These are phyloP conservation scores for Globisporangium heterothallicum DNA, from an alignment of 352 stramenopile species.

Conservation along the genomic window DNA sequence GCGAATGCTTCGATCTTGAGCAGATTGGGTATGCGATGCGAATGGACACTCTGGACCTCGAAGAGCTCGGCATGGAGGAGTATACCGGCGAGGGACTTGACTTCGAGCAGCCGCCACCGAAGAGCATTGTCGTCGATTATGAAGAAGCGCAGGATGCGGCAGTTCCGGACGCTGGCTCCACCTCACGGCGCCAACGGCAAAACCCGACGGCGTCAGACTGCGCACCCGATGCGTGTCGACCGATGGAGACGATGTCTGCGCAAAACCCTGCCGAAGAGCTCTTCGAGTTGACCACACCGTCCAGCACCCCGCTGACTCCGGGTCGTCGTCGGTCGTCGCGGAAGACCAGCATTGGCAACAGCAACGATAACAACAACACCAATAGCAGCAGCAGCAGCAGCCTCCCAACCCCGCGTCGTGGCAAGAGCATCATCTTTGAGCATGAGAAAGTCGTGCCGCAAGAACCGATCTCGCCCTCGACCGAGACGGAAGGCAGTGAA, in stretches of 20 bases:
- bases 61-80: constrained; percentile 32
- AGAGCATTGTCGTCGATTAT: constrained; percentile 61
- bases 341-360: constrained; percentile 16
- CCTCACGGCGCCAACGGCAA: too few relatives aligned
- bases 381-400: background rate
- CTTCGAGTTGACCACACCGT: constrained; percentile 5
- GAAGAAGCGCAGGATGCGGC: constrained; percentile 22
- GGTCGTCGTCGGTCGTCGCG: constrained; percentile 22
- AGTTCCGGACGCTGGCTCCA: constrained; percentile 12
- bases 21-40: constrained; percentile 2
- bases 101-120: constrained; percentile 8
- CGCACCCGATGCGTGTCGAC: constrained; percentile 34
- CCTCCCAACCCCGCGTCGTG: constrained; percentile 12
- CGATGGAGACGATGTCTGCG: constrained; percentile 21
- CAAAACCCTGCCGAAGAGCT: constrained; percentile 10
- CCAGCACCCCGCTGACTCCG: constrained; percentile 7
- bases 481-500: constrained; percentile 14
- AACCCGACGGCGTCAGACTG: constrained; percentile 26
- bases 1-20: constrained; percentile 2
- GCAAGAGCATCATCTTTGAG: constrained; percentile 26
- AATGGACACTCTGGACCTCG: constrained; percentile 37
- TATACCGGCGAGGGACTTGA: constrained; percentile 8
- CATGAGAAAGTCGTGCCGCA: constrained; percentile 9
- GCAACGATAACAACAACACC: background rate
- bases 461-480: constrained; percentile 12